Conservation (phyloP, 2,329 filamentous ascomycete species). For the Aspergillus ibericus region DNA sequence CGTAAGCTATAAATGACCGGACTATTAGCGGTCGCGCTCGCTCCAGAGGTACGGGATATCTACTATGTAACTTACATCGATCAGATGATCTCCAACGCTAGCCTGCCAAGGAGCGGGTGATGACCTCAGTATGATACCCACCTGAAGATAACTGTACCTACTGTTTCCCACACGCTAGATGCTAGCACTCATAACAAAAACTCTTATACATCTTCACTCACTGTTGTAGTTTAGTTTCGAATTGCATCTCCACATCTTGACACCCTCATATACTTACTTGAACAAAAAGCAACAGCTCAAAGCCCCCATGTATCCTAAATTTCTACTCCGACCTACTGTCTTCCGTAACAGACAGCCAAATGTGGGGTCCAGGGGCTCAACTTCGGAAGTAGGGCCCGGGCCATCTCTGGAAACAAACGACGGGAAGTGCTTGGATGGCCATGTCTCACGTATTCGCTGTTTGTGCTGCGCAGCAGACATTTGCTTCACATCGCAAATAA, state of each 20-base stretch:
- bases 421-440: constrained; percentile 44
- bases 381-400: constrained; percentile 2
- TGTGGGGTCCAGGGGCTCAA: constrained; percentile 11
- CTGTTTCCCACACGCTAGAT: background rate
- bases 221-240: too few relatives aligned
- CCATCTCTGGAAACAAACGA: constrained; percentile 6
- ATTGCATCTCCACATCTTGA: background rate
- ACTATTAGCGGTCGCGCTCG: background rate
- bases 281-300: background rate
- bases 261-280: background rate
- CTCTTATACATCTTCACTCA: background rate
- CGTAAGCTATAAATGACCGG: background rate
- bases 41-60: background rate
- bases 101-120: background rate
- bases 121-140: constrained; percentile 1
- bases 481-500: constrained; percentile 59
- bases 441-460: constrained; percentile 59
- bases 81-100: background rate
- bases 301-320: constrained; percentile 49
- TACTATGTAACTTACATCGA: background rate
- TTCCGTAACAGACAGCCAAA: constrained; percentile 41
- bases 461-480: constrained; percentile 60
- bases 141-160: background rate
- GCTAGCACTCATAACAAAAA: too few relatives aligned
- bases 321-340: constrained; percentile 50